Evolutionary conservation across 169 alveolate species (phyloP).

Genomic region (Blepharisma undulans): DNA sequence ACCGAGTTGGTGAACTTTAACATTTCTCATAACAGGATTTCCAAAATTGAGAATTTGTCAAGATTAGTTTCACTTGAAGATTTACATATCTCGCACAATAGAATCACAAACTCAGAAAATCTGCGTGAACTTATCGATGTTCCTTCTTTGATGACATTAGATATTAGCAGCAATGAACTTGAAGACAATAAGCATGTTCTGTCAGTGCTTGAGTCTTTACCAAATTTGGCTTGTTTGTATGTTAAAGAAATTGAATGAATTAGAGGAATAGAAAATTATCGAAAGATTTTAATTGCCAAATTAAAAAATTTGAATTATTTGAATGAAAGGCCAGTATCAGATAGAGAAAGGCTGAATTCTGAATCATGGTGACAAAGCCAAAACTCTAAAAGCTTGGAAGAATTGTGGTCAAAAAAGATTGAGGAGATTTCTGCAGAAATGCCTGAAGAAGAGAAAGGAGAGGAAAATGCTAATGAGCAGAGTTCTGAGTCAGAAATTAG

Average conservation of each 20-base stretch:
- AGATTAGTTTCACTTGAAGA: slow-evolving; percentile 7
- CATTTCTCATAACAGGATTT: neutral
- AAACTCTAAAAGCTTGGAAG: neutral
- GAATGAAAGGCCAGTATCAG: slow-evolving; percentile 89
- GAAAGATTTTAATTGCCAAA: slow-evolving; percentile 79
- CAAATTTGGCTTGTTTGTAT: slow-evolving; percentile 83
- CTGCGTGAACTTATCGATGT: slow-evolving; percentile 74
- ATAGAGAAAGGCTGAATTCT: slow-evolving; percentile 85
- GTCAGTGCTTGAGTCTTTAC: slow-evolving; percentile 78
- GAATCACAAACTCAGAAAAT: slow-evolving; percentile 61
- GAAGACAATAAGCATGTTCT: slow-evolving; percentile 75
- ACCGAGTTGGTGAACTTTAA: neutral
- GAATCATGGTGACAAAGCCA: slow-evolving; percentile 66
- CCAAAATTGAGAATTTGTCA: neutral
- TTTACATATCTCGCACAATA: slow-evolving; percentile 54
- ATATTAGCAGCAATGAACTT: slow-evolving; percentile 80
- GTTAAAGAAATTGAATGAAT: slow-evolving; percentile 83
- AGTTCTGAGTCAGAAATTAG: neutral
- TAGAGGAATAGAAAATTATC: slow-evolving; percentile 74
- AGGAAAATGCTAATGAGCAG: neutral
- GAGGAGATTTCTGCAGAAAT: neutral
- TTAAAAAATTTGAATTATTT: slow-evolving; percentile 77
- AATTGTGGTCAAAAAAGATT: neutral
- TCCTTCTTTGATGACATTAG: slow-evolving; percentile 75
- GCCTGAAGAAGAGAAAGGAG: neutral